A percentile compares a stretch with the other conserved stretches of the same genome.
Evolutionary conservation across 495 filamentous ascomycete species (phyloP).

Genomic region (Trichoderma reesei): DNA sequence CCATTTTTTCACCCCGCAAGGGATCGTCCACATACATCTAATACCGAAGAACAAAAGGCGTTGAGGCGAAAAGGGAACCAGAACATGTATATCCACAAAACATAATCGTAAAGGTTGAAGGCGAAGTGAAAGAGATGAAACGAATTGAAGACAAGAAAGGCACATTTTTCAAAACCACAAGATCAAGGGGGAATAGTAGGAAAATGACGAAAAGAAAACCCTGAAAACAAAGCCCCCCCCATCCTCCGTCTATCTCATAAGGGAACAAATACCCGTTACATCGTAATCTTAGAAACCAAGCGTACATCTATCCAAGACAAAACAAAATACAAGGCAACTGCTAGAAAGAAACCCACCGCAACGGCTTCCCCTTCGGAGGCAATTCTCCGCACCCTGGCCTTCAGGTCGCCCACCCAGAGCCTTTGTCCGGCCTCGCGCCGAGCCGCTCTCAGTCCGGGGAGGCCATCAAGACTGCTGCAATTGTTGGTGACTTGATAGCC

Average conservation of each 20-base stretch:
- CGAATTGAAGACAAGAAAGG: background rate
- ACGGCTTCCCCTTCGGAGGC: constrained; percentile 12
- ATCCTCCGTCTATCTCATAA: constrained; percentile 3
- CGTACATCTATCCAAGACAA: constrained; percentile 2
- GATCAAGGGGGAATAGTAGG: background rate
- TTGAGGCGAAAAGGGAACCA: no score
- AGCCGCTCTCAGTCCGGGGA: constrained; percentile 34
- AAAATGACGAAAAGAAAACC: background rate
- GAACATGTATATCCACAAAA: background rate
- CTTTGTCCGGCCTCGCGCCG: constrained; percentile 15
- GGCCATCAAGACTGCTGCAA: constrained; percentile 40
- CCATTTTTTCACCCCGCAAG: background rate
- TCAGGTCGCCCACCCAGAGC: constrained; percentile 13
- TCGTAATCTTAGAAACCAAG: background rate
- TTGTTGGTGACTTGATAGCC: constrained; percentile 42
- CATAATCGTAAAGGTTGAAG: background rate
- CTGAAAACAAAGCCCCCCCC: background rate
- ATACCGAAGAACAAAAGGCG: no score
- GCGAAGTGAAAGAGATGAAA: background rate
- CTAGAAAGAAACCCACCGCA: constrained; percentile 13
- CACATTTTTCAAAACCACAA: background rate
- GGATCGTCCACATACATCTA: background rate
- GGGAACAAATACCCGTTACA: background rate
- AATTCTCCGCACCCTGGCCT: constrained; percentile 9
- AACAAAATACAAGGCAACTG: constrained; percentile 12